phyloP scores from a whole-genome alignment of 768 basidiomycete genomes.

The Mycena vitilis region DNA sequence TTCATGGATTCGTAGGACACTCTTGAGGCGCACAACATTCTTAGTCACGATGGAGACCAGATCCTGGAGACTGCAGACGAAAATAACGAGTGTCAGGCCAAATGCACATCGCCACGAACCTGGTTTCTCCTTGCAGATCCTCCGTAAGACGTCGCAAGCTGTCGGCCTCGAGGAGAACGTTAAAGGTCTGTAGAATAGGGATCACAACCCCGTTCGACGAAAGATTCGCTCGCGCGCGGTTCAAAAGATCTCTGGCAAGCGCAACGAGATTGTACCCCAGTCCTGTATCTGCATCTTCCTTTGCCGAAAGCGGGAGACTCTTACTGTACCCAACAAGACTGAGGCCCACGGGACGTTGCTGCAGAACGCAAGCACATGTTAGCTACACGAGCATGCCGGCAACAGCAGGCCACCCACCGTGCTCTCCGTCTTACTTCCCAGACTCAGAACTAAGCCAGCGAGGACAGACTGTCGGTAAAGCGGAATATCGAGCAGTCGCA shows the following conservation, averaged over 20 bases:
- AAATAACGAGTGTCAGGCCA: conserved; percentile 1
- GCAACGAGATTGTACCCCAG: conserved; percentile 58
- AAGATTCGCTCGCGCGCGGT: conserved; percentile 63
- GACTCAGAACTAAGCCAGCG: conserved; percentile 79
- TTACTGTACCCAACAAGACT: conserved; percentile 71
- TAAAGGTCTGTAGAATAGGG: conserved; percentile 84
- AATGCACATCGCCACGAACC: conserved; percentile 53
- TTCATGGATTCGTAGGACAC: conserved; percentile 81
- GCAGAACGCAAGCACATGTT: conserved; percentile 27
- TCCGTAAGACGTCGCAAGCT: conserved; percentile 62
- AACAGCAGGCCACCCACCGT: conserved; percentile 65
- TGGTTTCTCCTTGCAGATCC: conserved; percentile 58
- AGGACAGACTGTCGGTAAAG: conserved; percentile 74
- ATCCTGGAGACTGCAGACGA: conserved; percentile 57
- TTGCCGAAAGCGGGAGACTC: conserved; percentile 57
- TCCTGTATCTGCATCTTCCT: conserved; percentile 26
- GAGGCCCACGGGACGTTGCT: conserved; percentile 78
- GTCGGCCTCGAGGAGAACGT: conserved; percentile 78
- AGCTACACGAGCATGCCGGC: conserved; percentile 31
- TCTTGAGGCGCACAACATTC: conserved; percentile 80
- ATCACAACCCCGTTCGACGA: conserved; percentile 79
- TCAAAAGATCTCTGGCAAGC: conserved; percentile 70
- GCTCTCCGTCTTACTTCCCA: conserved; percentile 87
- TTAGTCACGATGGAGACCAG: conserved; percentile 69
- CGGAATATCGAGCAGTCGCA: conserved; percentile 70